Evolutionary conservation across 2,329 filamentous ascomycete genomes (phyloP), one percentile per base, ranked within the genome.

Genomic region (Clarireedia homoeocarpa): DNA sequence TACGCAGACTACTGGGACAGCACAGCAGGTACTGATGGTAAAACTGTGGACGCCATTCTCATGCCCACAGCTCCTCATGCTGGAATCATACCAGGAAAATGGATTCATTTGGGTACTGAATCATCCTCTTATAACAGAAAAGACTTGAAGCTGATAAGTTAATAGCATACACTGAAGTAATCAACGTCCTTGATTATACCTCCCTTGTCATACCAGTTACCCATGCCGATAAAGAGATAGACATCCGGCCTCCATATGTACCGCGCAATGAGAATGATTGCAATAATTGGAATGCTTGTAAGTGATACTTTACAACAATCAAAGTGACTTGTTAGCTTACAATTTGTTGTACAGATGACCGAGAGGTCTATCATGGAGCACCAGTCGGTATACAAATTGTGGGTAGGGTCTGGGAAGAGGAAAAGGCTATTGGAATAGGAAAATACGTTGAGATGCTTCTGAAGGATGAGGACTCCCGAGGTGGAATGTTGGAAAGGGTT

Each of bases 161-260:
- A 12, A 23, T 30, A 57, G 55, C 36, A 3, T 84, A 84, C 60
- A 83, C 81, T 0, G 82, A 82, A 62, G 73, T 83, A 4, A 83
- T 80, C 75, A 84, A 85, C 61, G 69, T 84, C 9, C 70, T 85
- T 0, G 83, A 86, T 63, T 86, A 85, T 61, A 73, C 80, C 0
- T 77, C 81, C 0, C 67, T 83, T 4, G 75, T 79, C 0, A 69
- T 86, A 14, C 82, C 83, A 0, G 77, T 75, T 14, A 80, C 79
- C 0, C 67, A 79, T 1, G 69, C 70, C 1, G 70, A 72, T 45
- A 66, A 71, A 4, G 68, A 75, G 46, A 71, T 79, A 17, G 60
- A 66, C 2, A 62, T 68, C 14, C 45, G 58, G 14, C 56, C 69
- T 3, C 65, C 61, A 0, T 75, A 73, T 59, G 58, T 67, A 24